A percentile compares a stretch with the other conserved stretches of the same genome.
phyloP scores from a whole-genome alignment of 495 filamentous ascomycete genomes.

The Podospora anserina region DNA sequence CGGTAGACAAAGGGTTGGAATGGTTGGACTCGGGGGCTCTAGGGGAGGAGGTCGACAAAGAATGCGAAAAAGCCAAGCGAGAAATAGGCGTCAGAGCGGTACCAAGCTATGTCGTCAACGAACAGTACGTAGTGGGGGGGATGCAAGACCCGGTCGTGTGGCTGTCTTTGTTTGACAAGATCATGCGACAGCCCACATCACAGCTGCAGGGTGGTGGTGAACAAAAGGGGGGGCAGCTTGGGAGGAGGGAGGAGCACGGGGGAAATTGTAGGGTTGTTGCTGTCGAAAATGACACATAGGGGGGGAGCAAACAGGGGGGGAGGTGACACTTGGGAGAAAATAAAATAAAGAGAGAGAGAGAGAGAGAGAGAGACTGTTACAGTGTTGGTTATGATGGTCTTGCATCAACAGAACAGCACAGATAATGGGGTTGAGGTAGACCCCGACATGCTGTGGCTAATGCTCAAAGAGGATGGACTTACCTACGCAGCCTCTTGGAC shows the following conservation, averaged over 20 bases:
- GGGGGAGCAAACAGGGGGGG: not conserved
- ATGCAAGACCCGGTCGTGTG: constrained; percentile 55
- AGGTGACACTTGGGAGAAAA: no score
- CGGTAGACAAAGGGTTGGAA: constrained; percentile 38
- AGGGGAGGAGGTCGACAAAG: constrained; percentile 30
- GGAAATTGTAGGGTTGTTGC: not conserved
- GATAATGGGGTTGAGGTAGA: no score
- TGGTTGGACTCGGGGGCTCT: constrained; percentile 53
- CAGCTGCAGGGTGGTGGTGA: not conserved
- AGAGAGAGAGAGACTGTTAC: no score
- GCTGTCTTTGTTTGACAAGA: constrained; percentile 43
- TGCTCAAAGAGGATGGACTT: no score
- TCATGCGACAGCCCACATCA: constrained; percentile 10
- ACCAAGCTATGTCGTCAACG: constrained; percentile 71
- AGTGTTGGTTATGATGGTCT: no score
- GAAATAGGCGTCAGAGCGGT: constrained; percentile 61
- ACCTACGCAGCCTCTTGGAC: no score
- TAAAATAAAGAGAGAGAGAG: no score
- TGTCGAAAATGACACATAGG: not conserved
- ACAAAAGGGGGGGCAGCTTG: not conserved
- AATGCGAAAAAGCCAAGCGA: not conserved
- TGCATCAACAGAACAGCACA: no score
- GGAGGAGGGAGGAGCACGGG: not conserved
- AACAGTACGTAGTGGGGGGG: constrained; percentile 63
- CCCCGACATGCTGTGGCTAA: no score